Conservation (phyloP, 768 basidiomycete genomes). For the Suillus fuscotomentosus region DNA sequence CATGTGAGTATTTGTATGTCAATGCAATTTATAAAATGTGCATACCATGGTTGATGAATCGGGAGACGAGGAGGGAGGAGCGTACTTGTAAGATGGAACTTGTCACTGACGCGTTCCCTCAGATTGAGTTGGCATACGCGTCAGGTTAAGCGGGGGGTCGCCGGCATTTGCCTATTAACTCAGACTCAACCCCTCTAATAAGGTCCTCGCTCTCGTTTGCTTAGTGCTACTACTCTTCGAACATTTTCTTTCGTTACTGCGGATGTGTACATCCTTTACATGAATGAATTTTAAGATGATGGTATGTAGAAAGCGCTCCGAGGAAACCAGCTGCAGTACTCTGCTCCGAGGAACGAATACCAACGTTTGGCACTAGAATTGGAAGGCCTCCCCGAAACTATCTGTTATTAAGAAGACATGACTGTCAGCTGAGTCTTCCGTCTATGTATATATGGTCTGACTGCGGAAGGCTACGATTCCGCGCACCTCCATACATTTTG, state of each 20-base stretch:
- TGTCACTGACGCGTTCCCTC: constrained; percentile 24
- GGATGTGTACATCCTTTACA: not conserved
- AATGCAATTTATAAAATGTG: not conserved
- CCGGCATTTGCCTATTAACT: not conserved
- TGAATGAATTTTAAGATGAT: not conserved
- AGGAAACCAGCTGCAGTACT: not conserved
- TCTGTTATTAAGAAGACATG: not conserved
- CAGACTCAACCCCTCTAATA: not conserved
- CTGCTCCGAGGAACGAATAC: not conserved
- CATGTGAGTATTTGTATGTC: not conserved
- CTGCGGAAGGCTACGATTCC: not conserved
- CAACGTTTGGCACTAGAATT: not conserved
- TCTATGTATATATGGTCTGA: not conserved
- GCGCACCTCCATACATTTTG: not conserved
- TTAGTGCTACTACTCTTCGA: no score
- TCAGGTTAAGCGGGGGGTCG: constrained; percentile 5
- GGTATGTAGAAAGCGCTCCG: not conserved
- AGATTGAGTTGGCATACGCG: constrained; percentile 20
- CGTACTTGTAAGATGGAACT: constrained; percentile 2
- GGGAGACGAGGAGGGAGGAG: constrained; percentile 9
- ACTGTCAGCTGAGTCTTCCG: not conserved
- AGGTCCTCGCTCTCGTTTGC: not conserved
- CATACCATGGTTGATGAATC: constrained; percentile 47
- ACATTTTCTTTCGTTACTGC: no score
- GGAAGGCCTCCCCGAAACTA: not conserved